Conservation (phyloP, 228 moss, liverwort and hornwort species). For the Sphagnum magellanicum region DNA sequence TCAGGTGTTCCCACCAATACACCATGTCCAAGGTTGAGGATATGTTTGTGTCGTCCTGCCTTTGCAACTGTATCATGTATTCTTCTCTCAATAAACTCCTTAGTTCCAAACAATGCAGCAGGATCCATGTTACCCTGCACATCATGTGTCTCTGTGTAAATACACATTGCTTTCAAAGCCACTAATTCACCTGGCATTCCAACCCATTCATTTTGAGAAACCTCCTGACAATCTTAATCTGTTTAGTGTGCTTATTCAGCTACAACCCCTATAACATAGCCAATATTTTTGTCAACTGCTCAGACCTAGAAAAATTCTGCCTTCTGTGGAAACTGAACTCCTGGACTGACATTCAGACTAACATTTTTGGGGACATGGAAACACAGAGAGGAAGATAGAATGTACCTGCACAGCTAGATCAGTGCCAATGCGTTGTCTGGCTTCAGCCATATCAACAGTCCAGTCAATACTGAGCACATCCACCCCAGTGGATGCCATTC, state of each 20-base stretch:
- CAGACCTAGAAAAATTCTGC: too few species aligned
- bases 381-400: neutral
- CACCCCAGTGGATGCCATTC: constrained; percentile 88
- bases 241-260: too few species aligned
- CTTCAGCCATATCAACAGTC: constrained; percentile 93
- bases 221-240: too few species aligned
- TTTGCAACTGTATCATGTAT: constrained; percentile 81
- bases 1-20: constrained; percentile 94
- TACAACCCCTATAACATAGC: too few species aligned
- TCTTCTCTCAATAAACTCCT: constrained; percentile 75
- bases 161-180: too few species aligned
- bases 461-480: constrained; percentile 91
- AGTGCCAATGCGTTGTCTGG: constrained; percentile 79
- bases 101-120: constrained; percentile 77
- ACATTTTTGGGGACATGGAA: neutral
- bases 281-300: too few species aligned
- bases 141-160: neutral
- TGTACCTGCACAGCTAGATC: constrained; percentile 66
- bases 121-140: constrained; percentile 95
- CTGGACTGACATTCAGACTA: too few species aligned
- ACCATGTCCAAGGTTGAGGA: constrained; percentile 92
- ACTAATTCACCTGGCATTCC: too few species aligned
- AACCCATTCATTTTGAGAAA: too few species aligned
- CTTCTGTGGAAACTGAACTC: too few species aligned
- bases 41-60: constrained; percentile 83